These are phyloP conservation scores for Lonicera japonica DNA, from an alignment of 129 eudicot genomes.

Conservation along the genomic window DNA sequence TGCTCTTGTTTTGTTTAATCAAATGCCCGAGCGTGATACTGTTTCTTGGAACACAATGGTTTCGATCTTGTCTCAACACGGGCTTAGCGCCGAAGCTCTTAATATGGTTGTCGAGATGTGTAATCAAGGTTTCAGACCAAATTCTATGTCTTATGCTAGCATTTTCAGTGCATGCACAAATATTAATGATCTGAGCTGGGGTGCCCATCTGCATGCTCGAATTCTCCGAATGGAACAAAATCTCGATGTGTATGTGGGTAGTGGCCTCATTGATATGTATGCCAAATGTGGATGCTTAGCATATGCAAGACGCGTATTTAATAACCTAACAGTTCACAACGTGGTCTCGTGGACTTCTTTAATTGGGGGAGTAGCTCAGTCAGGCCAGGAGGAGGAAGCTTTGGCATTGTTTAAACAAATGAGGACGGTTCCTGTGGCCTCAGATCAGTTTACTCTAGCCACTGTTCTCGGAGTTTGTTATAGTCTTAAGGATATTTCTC, in stretches of 20 bases:
- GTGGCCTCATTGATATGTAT: slow-evolving; percentile 49
- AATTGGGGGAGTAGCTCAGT: slow-evolving; percentile 37
- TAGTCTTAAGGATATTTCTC: slow-evolving; percentile 20
- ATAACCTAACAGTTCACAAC: slow-evolving; percentile 29
- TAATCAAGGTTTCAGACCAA: slow-evolving; percentile 34
- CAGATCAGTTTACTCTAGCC: slow-evolving; percentile 43
- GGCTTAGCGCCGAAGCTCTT: slow-evolving; percentile 25
- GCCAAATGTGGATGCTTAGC: slow-evolving; percentile 39
- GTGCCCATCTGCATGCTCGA: slow-evolving; percentile 45
- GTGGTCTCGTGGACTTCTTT: slow-evolving; percentile 49
- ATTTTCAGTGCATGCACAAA: slow-evolving; percentile 41
- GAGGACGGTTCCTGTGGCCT: slow-evolving; percentile 29
- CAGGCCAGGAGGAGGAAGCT: slow-evolving; percentile 39
- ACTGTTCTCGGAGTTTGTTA: slow-evolving; percentile 44
- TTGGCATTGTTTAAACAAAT: slow-evolving; percentile 35
- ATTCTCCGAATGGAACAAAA: slow-evolving; percentile 30
- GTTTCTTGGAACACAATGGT: slow-evolving; percentile 62
- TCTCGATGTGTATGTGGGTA: slow-evolving; percentile 40
- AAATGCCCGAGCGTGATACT: slow-evolving; percentile 38
- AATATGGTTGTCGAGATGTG: slow-evolving; percentile 45
- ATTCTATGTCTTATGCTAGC: slow-evolving; percentile 51
- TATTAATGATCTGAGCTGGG: slow-evolving; percentile 27
- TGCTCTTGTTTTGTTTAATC: slow-evolving; percentile 35
- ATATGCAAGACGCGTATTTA: slow-evolving; percentile 33
- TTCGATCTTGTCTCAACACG: slow-evolving; percentile 38